Base-by-base conservation (phyloP, 2,329 filamentous ascomycete species). In the Myriosclerotinia duriaeana region DNA sequence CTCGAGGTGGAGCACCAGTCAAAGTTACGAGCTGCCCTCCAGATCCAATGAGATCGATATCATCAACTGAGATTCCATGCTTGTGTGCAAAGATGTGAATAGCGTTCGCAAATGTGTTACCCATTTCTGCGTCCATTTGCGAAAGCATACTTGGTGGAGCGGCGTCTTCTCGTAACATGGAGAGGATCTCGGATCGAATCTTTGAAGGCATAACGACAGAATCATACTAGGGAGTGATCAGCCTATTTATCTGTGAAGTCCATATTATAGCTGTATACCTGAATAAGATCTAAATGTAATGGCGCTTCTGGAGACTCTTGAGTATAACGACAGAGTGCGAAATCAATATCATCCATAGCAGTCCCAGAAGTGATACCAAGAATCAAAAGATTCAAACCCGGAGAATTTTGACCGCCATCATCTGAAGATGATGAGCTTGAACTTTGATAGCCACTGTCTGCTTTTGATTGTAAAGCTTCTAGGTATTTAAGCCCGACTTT, bases 261-360 rank as follows among this genome's bases (percentile, higher is more conserved):
- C 14, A 14, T 17, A 40, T n/a, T 26, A 6, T 22, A 34, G 17
- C 42, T 20, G 11, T 17, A 67, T 71, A 76, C 75, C 70, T 76
- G 69, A 20, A 76, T 63, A 42, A 76, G 69, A 61, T 76, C 74
- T 36, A 76, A 65, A 60, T 68, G 68, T 5, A 76, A 46, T 9
- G 72, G 67, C 22, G 72, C 68, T 52, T 76, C 74, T n/a, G 74
- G 74, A 5, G 69, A 70, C n/a, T 73, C 74, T 64, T 76, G 75
- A 9, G 73, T 76, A 66, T 74, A 76, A 30, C 73, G 73, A 65
- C 74, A 76, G 7, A 76, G 67, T 2, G 74, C 74, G 67, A 75
- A 75, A 56, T 76, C 75, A 65, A 76, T 75, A 52, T 76, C 75
- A 61, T 75, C 71, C 74, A 76, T 76, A 30, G 74, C 71, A 38